Evolutionary conservation across 1,139 yeast species (phyloP).

Genomic region (Nakaseomyces uthaithaninus): DNA sequence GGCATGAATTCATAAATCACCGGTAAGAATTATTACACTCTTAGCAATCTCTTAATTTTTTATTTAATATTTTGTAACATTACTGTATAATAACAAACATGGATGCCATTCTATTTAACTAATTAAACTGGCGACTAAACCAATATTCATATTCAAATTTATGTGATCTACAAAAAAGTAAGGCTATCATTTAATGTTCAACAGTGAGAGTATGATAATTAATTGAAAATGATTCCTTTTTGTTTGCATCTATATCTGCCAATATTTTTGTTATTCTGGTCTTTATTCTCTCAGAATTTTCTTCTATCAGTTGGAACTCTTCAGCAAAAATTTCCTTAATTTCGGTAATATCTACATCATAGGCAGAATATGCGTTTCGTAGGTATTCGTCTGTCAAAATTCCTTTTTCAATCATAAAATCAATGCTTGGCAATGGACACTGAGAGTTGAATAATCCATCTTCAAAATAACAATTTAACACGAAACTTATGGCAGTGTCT

Average conservation of each 20-base stretch:
- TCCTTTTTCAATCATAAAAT: conserved; percentile 14
- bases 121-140: too few species aligned
- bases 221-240: not conserved
- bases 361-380: conserved; percentile 21
- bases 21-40: too few species aligned
- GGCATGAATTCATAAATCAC: too few species aligned
- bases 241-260: not conserved
- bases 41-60: too few species aligned
- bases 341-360: conserved; percentile 19
- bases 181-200: conserved; percentile 13
- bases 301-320: conserved; percentile 25
- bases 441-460: conserved; percentile 29
- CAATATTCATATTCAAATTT: not conserved
- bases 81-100: not conserved
- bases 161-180: not conserved
- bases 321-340: conserved; percentile 26
- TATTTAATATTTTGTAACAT: conserved; percentile 6
- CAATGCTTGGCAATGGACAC: conserved; percentile 28
- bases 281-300: conserved; percentile 12
- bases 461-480: conserved; percentile 34
- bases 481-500: conserved; percentile 42
- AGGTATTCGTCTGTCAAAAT: conserved; percentile 18
- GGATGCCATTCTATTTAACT: too few species aligned
- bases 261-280: not conserved
- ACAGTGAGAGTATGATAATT: conserved; percentile 13